Evolutionary conservation across 208 protist genomes (phyloP).

Genomic region (Porcisia deanei): DNA sequence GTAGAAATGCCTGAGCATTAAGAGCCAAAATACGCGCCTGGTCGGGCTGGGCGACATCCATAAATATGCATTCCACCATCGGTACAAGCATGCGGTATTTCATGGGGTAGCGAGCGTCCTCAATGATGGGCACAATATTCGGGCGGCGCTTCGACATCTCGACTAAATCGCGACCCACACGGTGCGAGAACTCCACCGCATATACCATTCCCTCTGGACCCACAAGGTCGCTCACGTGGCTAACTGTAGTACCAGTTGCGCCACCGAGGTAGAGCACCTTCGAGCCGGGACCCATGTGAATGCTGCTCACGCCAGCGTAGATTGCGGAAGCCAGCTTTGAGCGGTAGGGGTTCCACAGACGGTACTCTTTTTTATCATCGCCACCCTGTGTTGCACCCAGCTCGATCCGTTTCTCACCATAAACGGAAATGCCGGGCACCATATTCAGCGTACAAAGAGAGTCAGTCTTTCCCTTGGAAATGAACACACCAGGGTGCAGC

Average conservation of each 20-base stretch:
- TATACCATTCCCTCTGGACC: slow-evolving; percentile 99
- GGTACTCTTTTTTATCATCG: slow-evolving; percentile 99
- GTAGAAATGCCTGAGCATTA: slow-evolving; percentile 99
- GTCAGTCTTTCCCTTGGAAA: slow-evolving; percentile 99
- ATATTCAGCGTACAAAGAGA: slow-evolving; percentile 98
- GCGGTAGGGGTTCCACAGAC: slow-evolving; percentile 99
- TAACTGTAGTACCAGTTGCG: slow-evolving; percentile 99
- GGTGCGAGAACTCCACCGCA: slow-evolving; percentile 99
- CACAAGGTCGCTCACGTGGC: slow-evolving; percentile 99
- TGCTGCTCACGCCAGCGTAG: slow-evolving; percentile 98
- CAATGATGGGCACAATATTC: slow-evolving; percentile 99
- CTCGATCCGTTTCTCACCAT: slow-evolving; percentile 99
- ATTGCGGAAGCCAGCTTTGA: slow-evolving; percentile 99
- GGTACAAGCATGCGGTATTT: slow-evolving; percentile 99
- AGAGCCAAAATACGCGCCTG: slow-evolving; percentile 99
- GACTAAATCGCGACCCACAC: slow-evolving; percentile 99
- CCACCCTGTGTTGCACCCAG: slow-evolving; percentile 73
- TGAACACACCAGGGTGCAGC: slow-evolving; percentile 97
- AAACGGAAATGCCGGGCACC: slow-evolving; percentile 98
- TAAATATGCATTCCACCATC: slow-evolving; percentile 99
- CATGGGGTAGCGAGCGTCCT: slow-evolving; percentile 99
- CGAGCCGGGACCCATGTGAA: slow-evolving; percentile 98
- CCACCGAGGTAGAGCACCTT: slow-evolving; percentile 99
- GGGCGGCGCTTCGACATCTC: slow-evolving; percentile 99
- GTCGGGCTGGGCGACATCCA: slow-evolving; percentile 99